phyloP scores from a whole-genome alignment of 1,284 basidiomycete species.

The Paramarasmius palmivorus region DNA sequence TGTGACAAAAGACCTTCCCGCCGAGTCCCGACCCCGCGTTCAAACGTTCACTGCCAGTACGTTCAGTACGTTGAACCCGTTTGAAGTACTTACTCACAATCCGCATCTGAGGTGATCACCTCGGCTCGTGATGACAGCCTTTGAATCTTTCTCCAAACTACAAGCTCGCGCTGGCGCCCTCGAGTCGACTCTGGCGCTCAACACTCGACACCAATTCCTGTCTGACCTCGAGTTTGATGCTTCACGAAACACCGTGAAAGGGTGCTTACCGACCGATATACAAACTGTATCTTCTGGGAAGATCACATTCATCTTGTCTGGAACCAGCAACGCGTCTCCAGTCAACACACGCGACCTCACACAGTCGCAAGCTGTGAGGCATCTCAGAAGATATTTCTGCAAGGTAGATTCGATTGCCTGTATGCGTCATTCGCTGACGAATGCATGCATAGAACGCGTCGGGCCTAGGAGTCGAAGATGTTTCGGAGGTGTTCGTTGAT shows the following conservation, averaged over 20 bases:
- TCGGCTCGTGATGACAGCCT: conserved; percentile 8
- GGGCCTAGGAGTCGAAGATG: conserved; percentile 53
- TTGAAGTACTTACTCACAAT: too few species aligned
- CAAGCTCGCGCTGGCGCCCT: conserved; percentile 17
- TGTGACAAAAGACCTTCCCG: too few species aligned
- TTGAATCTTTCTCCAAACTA: conserved; percentile 13
- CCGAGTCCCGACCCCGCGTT: background rate
- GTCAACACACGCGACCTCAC: conserved; percentile 40
- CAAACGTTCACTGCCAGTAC: too few species aligned
- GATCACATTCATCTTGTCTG: conserved; percentile 54
- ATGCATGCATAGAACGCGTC: conserved; percentile 48
- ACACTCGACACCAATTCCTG: conserved; percentile 37
- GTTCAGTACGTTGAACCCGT: too few species aligned
- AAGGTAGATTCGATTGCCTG: conserved; percentile 42
- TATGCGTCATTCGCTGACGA: conserved; percentile 2
- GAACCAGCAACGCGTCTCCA: conserved; percentile 43
- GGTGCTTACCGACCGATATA: conserved; percentile 44
- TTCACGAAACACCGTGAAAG: conserved; percentile 31
- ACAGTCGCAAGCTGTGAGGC: conserved; percentile 49
- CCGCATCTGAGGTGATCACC: too few species aligned
- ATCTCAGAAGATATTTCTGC: conserved; percentile 52
- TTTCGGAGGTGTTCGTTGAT: conserved; percentile 50
- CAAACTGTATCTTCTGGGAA: conserved; percentile 54
- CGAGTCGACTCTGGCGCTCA: conserved; percentile 34
- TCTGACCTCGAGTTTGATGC: conserved; percentile 35